These are phyloP conservation scores for Castanea sativa DNA, from an alignment of 306 rosid species.

Conservation along the genomic window DNA sequence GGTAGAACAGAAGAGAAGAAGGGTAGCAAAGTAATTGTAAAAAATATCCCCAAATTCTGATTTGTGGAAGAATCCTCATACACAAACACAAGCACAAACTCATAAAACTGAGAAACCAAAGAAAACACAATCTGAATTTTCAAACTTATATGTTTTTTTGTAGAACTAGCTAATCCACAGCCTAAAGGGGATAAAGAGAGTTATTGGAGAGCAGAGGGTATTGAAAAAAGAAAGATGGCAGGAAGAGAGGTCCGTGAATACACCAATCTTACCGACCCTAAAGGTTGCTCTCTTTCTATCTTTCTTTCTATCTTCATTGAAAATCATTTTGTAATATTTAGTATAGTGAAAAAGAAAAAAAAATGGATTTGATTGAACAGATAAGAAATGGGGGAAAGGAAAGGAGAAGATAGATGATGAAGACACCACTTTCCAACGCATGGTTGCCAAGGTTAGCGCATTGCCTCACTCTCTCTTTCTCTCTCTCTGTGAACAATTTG, in stretches of 20 bases:
- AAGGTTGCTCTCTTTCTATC: slow-evolving; percentile 40
- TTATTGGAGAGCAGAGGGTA: too few relatives aligned
- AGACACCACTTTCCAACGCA: slow-evolving; percentile 93
- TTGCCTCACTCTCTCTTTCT: slow-evolving; percentile 45
- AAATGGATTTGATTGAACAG: slow-evolving; percentile 36
- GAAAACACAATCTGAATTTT: too few relatives aligned
- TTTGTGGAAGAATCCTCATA: too few relatives aligned
- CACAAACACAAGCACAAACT: too few relatives aligned
- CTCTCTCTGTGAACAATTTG: background rate
- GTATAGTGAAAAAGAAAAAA: too few relatives aligned
- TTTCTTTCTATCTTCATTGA: background rate
- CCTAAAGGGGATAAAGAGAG: too few relatives aligned
- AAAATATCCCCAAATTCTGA: too few relatives aligned
- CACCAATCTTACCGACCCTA: slow-evolving; percentile 97
- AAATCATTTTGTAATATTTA: background rate
- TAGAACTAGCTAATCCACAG: too few relatives aligned
- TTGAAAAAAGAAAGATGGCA: slow-evolving; percentile 45
- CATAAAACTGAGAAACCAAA: too few relatives aligned
- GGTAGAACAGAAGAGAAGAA: too few relatives aligned
- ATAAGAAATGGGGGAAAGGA: slow-evolving; percentile 91
- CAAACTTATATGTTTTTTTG: too few relatives aligned
- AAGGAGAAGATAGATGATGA: slow-evolving; percentile 95
- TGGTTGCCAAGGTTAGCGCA: slow-evolving; percentile 99
- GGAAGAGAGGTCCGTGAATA: slow-evolving; percentile 99
- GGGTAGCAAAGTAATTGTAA: too few relatives aligned